Conservation (phyloP, 2,329 filamentous ascomycete species). For the Samsoniella hepiali region DNA sequence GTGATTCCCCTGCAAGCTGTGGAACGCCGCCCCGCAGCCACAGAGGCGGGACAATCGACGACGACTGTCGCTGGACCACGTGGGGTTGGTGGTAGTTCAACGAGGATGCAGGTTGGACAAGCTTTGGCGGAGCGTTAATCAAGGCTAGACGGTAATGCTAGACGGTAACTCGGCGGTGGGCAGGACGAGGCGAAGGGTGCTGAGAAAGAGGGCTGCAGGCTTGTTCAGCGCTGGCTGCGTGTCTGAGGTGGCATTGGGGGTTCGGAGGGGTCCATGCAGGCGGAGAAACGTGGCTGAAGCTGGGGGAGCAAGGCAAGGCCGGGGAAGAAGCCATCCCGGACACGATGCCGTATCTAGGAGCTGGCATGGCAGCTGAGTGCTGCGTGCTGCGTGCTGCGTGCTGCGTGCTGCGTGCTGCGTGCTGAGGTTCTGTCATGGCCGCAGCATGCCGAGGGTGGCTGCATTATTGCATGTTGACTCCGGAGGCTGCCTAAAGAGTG, state of each 20-base stretch:
- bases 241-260: background rate
- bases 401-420: too few relatives aligned
- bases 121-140: background rate
- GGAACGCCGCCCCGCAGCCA: too few relatives aligned
- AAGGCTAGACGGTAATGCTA: background rate
- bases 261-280: background rate
- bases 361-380: too few relatives aligned
- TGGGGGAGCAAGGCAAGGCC: too few relatives aligned
- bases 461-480: too few relatives aligned
- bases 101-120: too few relatives aligned
- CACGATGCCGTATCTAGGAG: too few relatives aligned
- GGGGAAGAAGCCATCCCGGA: background rate
- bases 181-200: background rate
- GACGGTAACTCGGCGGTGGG: background rate
- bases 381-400: too few relatives aligned
- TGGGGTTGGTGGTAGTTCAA: background rate
- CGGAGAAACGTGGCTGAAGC: background rate
- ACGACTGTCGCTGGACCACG: background rate
- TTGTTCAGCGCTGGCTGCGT: background rate
- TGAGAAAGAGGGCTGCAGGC: background rate
- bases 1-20: too few relatives aligned
- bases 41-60: background rate
- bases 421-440: too few relatives aligned
- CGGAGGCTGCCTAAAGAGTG: too few relatives aligned
- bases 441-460: too few relatives aligned